Evolutionary conservation across 305 asterid genomes (phyloP), one percentile per base, ranked within the genome.

Genomic region (Euphrasia arctica): DNA sequence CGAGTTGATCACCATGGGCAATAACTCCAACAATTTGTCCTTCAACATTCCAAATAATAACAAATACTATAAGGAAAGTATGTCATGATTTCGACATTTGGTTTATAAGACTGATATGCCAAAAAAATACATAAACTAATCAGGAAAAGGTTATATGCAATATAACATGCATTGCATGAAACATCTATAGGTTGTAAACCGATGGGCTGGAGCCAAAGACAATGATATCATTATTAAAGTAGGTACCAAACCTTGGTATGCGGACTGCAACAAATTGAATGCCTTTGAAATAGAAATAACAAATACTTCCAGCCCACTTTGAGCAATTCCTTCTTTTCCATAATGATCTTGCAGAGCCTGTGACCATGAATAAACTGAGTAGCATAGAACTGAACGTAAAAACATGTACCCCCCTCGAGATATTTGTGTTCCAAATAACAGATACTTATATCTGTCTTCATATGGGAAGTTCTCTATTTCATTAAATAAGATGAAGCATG

Each of bases 1-100:
- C 72, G 45, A 52, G 58, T 31, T 50, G 49, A 55, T 70, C 86
- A 48, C 78, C 77, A 12, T 59, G 78, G 77, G 83, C 74, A 72
- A 93, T 74, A 62, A 90, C 79, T 72, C 96, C 99, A 73, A 82
- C 95, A 75, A 90, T 77, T 78, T 79, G 76, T 58, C 99, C 99
- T 93, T 93, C 71, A 74, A 67, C 32, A 42, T 34, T 65, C 60
- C 45, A 59, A 60, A 39, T 50, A 55, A 58, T 22, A 61, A 39
- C 43, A 36, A 36, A 36, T 36, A 36, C 7, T 36, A 25, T 13
- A 12, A 31, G 5, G 1, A 45, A 56, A n/a, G 62, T 27, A 56
- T 13, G 8, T 4, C 28, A 3, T 48, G 2, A 27, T 59, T 61
- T 18, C 22, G 22, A 18, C 22, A 18, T 18, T 18, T 43, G 31